Conservation (phyloP, 495 filamentous ascomycete genomes). For the Penicillium longicatenatum region DNA sequence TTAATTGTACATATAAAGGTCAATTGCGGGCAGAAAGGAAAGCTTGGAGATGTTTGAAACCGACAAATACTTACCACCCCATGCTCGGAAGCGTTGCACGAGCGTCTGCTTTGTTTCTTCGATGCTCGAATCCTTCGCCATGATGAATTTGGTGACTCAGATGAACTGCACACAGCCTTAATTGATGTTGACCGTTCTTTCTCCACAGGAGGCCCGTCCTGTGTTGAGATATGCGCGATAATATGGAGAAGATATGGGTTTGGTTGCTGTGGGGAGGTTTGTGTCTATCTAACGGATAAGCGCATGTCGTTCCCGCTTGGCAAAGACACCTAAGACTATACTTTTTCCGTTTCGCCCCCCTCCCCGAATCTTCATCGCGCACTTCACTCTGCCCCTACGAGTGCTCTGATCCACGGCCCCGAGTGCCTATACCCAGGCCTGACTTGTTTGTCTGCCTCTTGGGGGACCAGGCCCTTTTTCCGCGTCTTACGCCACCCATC, state of each 20-base stretch:
- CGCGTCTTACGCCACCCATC: slow-evolving; percentile 25
- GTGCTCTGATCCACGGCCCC: slow-evolving; percentile 11
- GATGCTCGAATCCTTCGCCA: slow-evolving; percentile 34
- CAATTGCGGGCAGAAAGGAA: neutral
- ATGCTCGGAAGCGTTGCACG: slow-evolving; percentile 56
- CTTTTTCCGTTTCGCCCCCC: slow-evolving; percentile 20
- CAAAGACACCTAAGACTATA: slow-evolving; percentile 34
- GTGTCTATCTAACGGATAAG: slow-evolving; percentile 12
- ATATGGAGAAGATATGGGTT: neutral
- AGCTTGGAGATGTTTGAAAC: neutral
- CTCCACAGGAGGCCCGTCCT: neutral
- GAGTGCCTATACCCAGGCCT: slow-evolving; percentile 9
- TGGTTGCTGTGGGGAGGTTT: slow-evolving; percentile 6
- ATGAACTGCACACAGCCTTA: neutral
- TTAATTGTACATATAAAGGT: neutral
- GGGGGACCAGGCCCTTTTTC: slow-evolving; percentile 22
- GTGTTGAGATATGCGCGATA: neutral
- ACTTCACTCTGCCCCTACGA: slow-evolving; percentile 9
- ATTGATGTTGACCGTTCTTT: neutral
- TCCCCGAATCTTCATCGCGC: slow-evolving; percentile 15
- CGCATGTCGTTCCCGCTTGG: slow-evolving; percentile 31
- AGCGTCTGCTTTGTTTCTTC: slow-evolving; percentile 51
- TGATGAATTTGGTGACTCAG: slow-evolving; percentile 10
- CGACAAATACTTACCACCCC: slow-evolving; percentile 64
- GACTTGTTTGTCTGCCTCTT: slow-evolving; percentile 11